Conservation (phyloP, 495 filamentous ascomycete genomes). For the Evansstolkia leycettana region DNA sequence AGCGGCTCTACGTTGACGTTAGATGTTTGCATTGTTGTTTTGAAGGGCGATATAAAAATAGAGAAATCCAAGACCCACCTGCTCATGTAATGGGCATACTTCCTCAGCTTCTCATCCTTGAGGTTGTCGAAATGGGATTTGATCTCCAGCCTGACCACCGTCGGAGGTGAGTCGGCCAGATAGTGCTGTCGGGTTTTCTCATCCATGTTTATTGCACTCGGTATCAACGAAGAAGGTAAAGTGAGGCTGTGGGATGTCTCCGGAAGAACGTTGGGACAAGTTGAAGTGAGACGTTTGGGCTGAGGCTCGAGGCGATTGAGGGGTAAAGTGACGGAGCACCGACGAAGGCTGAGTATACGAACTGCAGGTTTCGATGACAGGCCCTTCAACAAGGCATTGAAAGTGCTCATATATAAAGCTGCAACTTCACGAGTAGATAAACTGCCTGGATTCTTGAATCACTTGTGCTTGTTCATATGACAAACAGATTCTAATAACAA, state of each 20-base stretch:
- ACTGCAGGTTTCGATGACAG: conserved; percentile 12
- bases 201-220: conserved; percentile 33
- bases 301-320: conserved; percentile 9
- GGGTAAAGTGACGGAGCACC: conserved; percentile 20
- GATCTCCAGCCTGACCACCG: conserved; percentile 73
- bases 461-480: too few species aligned
- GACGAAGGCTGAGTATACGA: conserved; percentile 11
- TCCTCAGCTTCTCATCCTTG: conserved; percentile 51
- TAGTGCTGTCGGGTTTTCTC: conserved; percentile 47
- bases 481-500: too few species aligned
- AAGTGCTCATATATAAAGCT: background rate
- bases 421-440: too few species aligned
- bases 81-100: conserved; percentile 89
- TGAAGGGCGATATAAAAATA: background rate
- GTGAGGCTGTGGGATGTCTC: conserved; percentile 6
- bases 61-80: conserved; percentile 35
- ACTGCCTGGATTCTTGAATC: too few species aligned
- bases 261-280: conserved; percentile 7
- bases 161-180: conserved; percentile 80
- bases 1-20: conserved; percentile 48
- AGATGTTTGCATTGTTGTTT: background rate
- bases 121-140: conserved; percentile 82
- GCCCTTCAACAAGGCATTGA: conserved; percentile 10
- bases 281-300: conserved; percentile 4
- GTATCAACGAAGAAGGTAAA: conserved; percentile 1